These are phyloP conservation scores for Nitzschia putrida DNA, from an alignment of 108 stramenopile genomes.

Conservation along the genomic window DNA sequence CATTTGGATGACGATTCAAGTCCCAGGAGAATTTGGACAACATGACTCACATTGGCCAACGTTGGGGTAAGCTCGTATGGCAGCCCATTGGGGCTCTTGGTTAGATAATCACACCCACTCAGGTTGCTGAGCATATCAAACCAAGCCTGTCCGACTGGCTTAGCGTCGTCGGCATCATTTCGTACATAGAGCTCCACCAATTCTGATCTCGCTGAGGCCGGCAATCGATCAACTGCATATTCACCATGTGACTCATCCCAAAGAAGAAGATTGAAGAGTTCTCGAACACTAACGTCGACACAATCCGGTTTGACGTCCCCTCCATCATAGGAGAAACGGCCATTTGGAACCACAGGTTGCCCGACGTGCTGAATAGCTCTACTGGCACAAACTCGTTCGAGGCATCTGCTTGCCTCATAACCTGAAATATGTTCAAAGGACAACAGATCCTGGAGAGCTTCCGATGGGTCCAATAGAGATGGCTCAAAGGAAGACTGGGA, in stretches of 20 bases:
- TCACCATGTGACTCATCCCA: constrained; percentile 32
- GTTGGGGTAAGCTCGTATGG: constrained; percentile 42
- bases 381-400: constrained; percentile 24
- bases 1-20: constrained; percentile 1
- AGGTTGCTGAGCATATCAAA: constrained; percentile 37
- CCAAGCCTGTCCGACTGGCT: constrained; percentile 27
- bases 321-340: constrained; percentile 35
- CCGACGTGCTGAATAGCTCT: not conserved
- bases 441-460: not conserved
- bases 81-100: constrained; percentile 29
- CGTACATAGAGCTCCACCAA: constrained; percentile 17
- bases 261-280: constrained; percentile 34
- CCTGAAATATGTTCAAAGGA: not conserved
- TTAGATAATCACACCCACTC: constrained; percentile 36
- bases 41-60: constrained; percentile 26
- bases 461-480: not conserved
- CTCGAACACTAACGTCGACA: constrained; percentile 39
- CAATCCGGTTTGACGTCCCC: constrained; percentile 38
- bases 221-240: constrained; percentile 27
- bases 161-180: not conserved
- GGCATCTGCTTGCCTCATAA: not conserved
- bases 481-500: not conserved
- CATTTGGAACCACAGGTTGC: constrained; percentile 28
- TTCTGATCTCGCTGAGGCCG: constrained; percentile 14
- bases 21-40: constrained; percentile 12